Evolutionary conservation across 495 filamentous ascomycete species (phyloP), one percentile per base, ranked within the genome.

Genomic region (Chaetomium tenue): DNA sequence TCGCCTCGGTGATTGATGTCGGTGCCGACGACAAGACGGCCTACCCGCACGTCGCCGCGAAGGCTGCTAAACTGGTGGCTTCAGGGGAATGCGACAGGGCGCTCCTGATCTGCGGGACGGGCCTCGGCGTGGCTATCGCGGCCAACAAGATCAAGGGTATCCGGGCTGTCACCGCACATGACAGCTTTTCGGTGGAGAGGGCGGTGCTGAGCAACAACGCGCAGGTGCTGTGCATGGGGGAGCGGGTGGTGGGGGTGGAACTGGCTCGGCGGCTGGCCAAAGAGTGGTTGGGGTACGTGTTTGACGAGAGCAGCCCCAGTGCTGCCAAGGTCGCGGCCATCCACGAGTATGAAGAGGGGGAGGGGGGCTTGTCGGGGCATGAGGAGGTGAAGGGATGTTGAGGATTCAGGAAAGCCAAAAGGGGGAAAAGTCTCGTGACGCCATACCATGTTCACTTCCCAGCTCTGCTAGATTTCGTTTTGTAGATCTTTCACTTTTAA

Each of bases 101-200:
- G 2, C 82, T 95, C 50, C 83, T 93, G 70, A 91, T 95, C 80
- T 95, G 91, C 78, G 91, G 91, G 13, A 95, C 91, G 5, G 91
- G 91, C 3, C 82, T 95, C 30, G 91, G 91, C 5, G 91, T 95
- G 12, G 91, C 91, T 65, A 95, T 95, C 74, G 77, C 84, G 25
- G 91, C 91, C 72, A 95, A 95, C 81, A 93, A 93, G 75, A 89
- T 93, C 61, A 89, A 87, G 60, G 91, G 91, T 20, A 87, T 95
- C 66, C 82, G 91, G 48, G 91, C 91, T 22, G 91, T 95, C 40
- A 95, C 91, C 39, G 91, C 91, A 9, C 91, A 95, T 77, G 91
- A 95, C 76, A 86, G 86, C 59, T 94, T 91, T 79, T 87, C 84
- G 53, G 90, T 95, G 48, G 91, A 95, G 82, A 80, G 90, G 53